Percentiles rank a stretch among this genome's conserved stretches.
Evolutionary conservation across 2,329 filamentous ascomycete species (phyloP).

Genomic region (Botrytis paeoniae): DNA sequence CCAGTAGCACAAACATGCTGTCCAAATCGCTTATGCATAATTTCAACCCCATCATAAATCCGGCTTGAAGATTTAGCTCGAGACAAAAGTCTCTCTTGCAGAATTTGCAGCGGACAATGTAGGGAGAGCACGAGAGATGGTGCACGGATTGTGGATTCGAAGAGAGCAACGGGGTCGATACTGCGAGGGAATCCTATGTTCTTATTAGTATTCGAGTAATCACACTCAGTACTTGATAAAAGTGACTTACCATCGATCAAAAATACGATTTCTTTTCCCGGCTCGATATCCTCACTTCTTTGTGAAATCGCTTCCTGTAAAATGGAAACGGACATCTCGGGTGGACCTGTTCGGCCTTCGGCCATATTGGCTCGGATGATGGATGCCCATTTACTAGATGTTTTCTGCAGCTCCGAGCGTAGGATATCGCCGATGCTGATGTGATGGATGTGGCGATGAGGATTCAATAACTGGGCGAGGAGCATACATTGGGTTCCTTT

Average conservation of each 20-base stretch:
- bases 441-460: not conserved
- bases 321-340: constrained; percentile 1
- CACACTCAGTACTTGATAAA: not conserved
- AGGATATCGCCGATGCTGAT: constrained; percentile 10
- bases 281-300: not conserved
- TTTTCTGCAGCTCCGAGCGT: not conserved
- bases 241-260: constrained; percentile 9
- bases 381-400: not conserved
- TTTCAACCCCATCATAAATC: not conserved
- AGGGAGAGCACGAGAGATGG: not conserved
- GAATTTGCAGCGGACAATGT: not conserved
- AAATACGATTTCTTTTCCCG: not conserved
- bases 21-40: not conserved
- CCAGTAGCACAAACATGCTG: not conserved
- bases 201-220: not conserved
- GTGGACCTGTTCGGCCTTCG: not conserved
- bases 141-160: not conserved
- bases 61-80: not conserved
- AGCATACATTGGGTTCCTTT: constrained; percentile 13
- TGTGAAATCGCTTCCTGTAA: not conserved
- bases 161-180: not conserved
- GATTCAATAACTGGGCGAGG: not conserved
- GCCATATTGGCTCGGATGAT: constrained; percentile 10
- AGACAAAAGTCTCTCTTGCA: not conserved
- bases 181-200: constrained; percentile 12